phyloP scores from a whole-genome alignment of 2,329 filamentous ascomycete genomes.

The Ceratocystis alfenasii region DNA sequence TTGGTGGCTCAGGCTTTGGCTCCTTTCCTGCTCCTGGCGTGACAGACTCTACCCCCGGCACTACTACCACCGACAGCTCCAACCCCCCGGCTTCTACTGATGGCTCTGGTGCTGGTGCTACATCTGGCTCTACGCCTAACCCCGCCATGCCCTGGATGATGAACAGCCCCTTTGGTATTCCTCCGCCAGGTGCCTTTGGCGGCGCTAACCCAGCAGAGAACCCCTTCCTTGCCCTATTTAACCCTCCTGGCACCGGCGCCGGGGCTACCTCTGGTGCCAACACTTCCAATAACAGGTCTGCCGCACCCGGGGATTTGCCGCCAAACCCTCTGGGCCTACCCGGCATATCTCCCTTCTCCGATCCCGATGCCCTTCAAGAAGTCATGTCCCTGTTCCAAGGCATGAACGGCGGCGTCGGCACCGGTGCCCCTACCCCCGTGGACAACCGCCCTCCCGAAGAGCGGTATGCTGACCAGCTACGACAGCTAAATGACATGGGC shows the following conservation, averaged over 20 bases:
- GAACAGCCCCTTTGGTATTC: slow-evolving; percentile 8
- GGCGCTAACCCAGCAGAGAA: slow-evolving; percentile 29
- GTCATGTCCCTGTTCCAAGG: slow-evolving; percentile 14
- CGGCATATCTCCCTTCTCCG: slow-evolving; percentile 11
- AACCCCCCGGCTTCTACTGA: slow-evolving; percentile 29
- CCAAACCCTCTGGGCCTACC: slow-evolving; percentile 15
- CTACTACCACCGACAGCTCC: slow-evolving; percentile 32
- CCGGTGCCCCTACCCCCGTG: slow-evolving; percentile 38
- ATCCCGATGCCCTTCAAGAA: slow-evolving; percentile 18
- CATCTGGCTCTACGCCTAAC: slow-evolving; percentile 1
- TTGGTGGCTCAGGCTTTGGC: slow-evolving; percentile 30
- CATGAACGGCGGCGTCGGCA: slow-evolving; percentile 21
- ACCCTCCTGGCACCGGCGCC: slow-evolving; percentile 13
- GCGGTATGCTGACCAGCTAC: slow-evolving; percentile 75
- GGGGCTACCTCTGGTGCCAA: slow-evolving; percentile 25
- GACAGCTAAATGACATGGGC: slow-evolving; percentile 96
- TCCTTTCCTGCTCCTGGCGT: slow-evolving; percentile 81
- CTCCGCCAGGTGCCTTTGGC: slow-evolving; percentile 25
- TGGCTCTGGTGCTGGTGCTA: slow-evolving; percentile 21
- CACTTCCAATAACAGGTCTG: slow-evolving; percentile 13
- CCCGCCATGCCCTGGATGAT: slow-evolving; percentile 10
- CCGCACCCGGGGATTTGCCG: slow-evolving; percentile 11
- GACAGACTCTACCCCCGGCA: slow-evolving; percentile 64
- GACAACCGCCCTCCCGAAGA: slow-evolving; percentile 91
- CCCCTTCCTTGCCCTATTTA: slow-evolving; percentile 31